A percentile compares a stretch with the other conserved stretches of the same genome.
Conservation (phyloP, 768 basidiomycete species). For the Kockovaella imperatae region DNA sequence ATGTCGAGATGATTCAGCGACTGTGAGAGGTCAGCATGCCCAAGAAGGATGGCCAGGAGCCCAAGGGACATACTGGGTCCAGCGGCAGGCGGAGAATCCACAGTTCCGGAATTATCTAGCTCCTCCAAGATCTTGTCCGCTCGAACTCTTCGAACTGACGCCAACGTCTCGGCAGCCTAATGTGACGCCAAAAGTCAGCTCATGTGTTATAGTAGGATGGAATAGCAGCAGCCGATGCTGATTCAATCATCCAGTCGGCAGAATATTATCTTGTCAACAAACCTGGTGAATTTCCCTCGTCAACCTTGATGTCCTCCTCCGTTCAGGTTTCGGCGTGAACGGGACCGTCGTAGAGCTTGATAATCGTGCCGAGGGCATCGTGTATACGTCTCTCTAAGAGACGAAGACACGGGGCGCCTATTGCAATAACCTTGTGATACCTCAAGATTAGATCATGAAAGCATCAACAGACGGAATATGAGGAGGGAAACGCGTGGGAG, state of each 20-base stretch:
- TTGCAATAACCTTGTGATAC: no score
- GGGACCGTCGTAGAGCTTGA: conserved; percentile 28
- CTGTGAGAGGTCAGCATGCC: neutral
- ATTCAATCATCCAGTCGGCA: neutral
- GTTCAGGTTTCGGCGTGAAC: conserved; percentile 34
- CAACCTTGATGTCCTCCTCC: conserved; percentile 12
- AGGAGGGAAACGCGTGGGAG: no score
- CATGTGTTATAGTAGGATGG: no score
- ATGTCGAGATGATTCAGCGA: no score
- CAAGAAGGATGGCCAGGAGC: no score
- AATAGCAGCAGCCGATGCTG: no score
- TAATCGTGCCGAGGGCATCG: conserved; percentile 9
- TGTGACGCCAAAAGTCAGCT: neutral
- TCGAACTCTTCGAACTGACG: conserved; percentile 35
- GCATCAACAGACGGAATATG: no score
- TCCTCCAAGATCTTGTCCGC: conserved; percentile 34
- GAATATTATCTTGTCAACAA: conserved; percentile 12
- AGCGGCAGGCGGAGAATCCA: no score
- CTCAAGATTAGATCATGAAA: no score
- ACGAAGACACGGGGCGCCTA: no score
- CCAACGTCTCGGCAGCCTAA: conserved; percentile 37
- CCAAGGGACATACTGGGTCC: no score
- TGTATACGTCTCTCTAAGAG: no score
- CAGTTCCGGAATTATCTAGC: conserved; percentile 29
- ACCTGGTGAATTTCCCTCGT: conserved; percentile 32